phyloP scores from a whole-genome alignment of 495 filamentous ascomycete species.

The Penicillium coffeae region DNA sequence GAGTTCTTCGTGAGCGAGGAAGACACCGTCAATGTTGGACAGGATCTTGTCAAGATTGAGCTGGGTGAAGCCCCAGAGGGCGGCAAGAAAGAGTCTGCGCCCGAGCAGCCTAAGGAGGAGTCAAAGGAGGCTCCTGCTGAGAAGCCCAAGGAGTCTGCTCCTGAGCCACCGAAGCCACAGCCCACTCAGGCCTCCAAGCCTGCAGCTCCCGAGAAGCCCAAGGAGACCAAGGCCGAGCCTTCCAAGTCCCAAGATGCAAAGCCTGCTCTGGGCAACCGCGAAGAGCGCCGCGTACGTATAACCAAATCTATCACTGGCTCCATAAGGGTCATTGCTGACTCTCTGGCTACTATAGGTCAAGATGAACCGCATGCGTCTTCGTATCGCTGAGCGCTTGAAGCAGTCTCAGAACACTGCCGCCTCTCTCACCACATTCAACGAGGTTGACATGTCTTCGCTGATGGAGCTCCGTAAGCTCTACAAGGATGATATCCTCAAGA shows the following conservation, averaged over 20 bases:
- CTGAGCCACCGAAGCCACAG: slow-evolving; percentile 43
- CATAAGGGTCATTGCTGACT: no score
- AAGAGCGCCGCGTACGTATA: slow-evolving; percentile 84
- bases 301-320: no score
- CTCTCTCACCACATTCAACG: slow-evolving; percentile 96
- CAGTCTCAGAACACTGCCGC: slow-evolving; percentile 99
- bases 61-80: slow-evolving; percentile 63
- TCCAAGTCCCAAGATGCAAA: slow-evolving; percentile 26
- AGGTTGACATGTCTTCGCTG: slow-evolving; percentile 97
- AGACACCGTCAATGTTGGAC: slow-evolving; percentile 92
- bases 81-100: slow-evolving; percentile 47
- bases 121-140: slow-evolving; percentile 26
- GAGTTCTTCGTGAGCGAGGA: slow-evolving; percentile 92
- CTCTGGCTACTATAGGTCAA: slow-evolving; percentile 78
- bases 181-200: slow-evolving; percentile 37
- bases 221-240: slow-evolving; percentile 17
- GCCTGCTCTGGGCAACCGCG: slow-evolving; percentile 63
- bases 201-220: slow-evolving; percentile 42
- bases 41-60: slow-evolving; percentile 83
- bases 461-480: slow-evolving; percentile 97
- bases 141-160: slow-evolving; percentile 33
- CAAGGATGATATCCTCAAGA: slow-evolving; percentile 94
- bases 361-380: slow-evolving; percentile 99
- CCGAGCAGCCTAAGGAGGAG: no score
- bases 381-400: slow-evolving; percentile 96